These are phyloP conservation scores for Pythium diclinum DNA, from an alignment of 352 stramenopile genomes.

Conservation along the genomic window DNA sequence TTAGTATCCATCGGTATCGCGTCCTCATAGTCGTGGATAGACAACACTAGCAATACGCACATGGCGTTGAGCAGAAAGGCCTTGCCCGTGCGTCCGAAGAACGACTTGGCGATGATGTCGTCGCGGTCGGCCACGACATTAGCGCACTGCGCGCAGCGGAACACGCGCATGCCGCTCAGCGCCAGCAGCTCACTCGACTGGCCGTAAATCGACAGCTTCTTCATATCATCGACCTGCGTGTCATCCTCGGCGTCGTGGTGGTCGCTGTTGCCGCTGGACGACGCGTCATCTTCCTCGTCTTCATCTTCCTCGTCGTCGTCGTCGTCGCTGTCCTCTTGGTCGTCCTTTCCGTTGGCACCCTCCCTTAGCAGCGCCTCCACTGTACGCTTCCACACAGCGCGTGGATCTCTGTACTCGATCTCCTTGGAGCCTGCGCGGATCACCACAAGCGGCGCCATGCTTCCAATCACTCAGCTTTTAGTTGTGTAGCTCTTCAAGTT, in stretches of 20 bases:
- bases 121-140: constrained; percentile 61
- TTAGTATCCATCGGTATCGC: too few species aligned
- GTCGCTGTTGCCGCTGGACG: constrained; percentile 16
- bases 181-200: constrained; percentile 49
- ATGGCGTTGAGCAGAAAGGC: constrained; percentile 79
- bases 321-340: constrained; percentile 27
- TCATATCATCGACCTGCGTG: constrained; percentile 17
- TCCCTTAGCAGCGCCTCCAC: constrained; percentile 23
- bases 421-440: constrained; percentile 61
- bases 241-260: constrained; percentile 11
- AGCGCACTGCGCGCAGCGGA: constrained; percentile 61
- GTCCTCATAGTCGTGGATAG: too few species aligned
- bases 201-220: constrained; percentile 28
- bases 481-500: constrained; percentile 17
- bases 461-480: background rate
- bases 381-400: constrained; percentile 35
- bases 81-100: constrained; percentile 74
- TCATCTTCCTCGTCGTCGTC: constrained; percentile 15
- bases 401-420: constrained; percentile 65
- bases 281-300: constrained; percentile 25
- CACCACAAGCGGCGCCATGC: constrained; percentile 70
- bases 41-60: constrained; percentile 25
- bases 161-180: constrained; percentile 45
- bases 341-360: background rate
- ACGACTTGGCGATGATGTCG: constrained; percentile 75